Base-by-base conservation (phyloP, 2,329 filamentous ascomycete species). In the Cercospora sp. region DNA sequence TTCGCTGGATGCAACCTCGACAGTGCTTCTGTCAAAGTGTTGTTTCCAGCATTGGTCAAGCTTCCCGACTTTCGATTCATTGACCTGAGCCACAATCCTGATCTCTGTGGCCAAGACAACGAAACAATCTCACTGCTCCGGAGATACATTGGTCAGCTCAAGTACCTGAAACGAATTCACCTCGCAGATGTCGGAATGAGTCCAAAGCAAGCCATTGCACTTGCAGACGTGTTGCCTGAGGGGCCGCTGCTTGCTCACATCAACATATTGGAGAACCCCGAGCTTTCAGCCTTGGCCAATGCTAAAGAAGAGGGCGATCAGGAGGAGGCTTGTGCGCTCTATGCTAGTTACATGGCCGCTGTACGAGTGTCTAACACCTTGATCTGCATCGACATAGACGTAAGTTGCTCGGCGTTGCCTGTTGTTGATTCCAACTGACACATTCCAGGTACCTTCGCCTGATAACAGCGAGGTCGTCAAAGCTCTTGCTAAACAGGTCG, bases 241-340 rank as follows among this genome's bases (percentile, higher is more conserved):
- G 89, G 91, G 61, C 87, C 86, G 48, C 87, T 87, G 51, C 84
- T 99, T 36, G 93, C 93, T 7, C 94, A 98, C 80, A 84, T 99
- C 71, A 95, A 90, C 75, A 87, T 98, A 3, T 82, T 96, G 45
- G 91, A 95, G 72, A 99, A 99, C 74, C 85, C 88, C 0, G 85
- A 89, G 68, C 82, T 97, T 4, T 83, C 87, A 23, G 86, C 86
- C 58, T 85, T 97, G 26, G 90, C 93, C 5, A 86, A 88, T 68
- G 91, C 93, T 0, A 91, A 85, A 61, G 91, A 92, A 5, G 92
- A 95, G 74, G 89, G 89, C 66, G 86, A 85, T 1, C 93, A 97
- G 78, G 94, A 98, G 80, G 94, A 98, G 80, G 94, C 95, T 0
- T 97, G 92, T 74, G 95, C 95, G 0, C 81, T 98, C 6, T 98